These are phyloP conservation scores for Arachis monticola DNA, from an alignment of 331 rosid species.

Conservation along the genomic window DNA sequence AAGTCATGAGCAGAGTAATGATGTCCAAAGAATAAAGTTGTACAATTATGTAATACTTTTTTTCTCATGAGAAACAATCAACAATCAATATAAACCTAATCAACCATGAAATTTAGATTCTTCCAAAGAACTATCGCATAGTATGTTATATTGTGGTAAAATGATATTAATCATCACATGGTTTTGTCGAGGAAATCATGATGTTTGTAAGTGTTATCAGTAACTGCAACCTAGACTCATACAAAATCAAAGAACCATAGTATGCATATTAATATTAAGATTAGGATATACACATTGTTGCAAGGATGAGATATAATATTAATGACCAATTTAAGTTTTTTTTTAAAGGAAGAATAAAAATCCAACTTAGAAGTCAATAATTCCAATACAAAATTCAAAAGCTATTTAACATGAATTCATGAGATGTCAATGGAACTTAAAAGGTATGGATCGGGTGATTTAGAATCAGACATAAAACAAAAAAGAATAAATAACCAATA, in stretches of 20 bases:
- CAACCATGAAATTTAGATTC: background rate
- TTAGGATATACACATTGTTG: background rate
- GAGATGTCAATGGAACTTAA: no score
- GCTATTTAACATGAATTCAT: no score
- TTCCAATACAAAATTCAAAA: slow-evolving; percentile 14
- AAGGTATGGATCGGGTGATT: no score
- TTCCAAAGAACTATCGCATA: background rate
- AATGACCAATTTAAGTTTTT: background rate
- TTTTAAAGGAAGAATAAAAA: no score
- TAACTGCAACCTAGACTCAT: background rate
- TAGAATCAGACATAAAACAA: no score
- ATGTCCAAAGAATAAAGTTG: background rate
- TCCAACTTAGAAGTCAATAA: background rate
- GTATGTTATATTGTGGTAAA: background rate
- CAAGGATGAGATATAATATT: background rate
- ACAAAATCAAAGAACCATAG: slow-evolving; percentile 14
- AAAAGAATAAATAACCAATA: no score
- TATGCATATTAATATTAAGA: background rate
- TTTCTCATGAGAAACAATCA: background rate
- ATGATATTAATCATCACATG: background rate
- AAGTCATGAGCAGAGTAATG: background rate
- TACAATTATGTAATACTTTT: background rate
- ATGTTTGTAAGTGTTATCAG: background rate
- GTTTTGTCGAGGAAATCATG: background rate
- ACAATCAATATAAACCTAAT: background rate